Conservation (phyloP, 148 eudicot genomes). For the Spergularia marina region DNA sequence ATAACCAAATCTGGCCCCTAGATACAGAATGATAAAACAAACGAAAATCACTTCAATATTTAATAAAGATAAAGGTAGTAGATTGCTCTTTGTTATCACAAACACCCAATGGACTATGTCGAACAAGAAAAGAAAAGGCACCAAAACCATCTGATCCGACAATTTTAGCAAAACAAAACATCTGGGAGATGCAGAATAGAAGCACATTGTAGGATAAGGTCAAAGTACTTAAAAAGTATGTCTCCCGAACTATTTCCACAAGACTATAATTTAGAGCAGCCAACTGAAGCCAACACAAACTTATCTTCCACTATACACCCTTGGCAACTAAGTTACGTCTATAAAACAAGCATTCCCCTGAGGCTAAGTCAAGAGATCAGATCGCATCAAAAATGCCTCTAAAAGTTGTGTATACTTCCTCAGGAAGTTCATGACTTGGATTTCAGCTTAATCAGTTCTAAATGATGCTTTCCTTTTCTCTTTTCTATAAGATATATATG, state of each 20-base stretch:
- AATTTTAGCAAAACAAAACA: background rate
- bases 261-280: background rate
- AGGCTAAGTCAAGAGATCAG: background rate
- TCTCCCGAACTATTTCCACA: background rate
- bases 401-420: background rate
- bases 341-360: background rate
- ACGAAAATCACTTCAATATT: background rate
- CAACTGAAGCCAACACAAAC: slow-evolving; percentile 1
- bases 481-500: background rate
- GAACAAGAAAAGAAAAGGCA: background rate
- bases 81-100: background rate
- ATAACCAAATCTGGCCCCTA: slow-evolving; percentile 92
- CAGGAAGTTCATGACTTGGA: background rate
- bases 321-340: background rate
- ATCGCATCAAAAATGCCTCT: background rate
- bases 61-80: background rate
- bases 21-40: slow-evolving; percentile 17
- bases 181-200: background rate
- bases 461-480: background rate
- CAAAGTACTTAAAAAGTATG: background rate
- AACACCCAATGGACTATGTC: background rate
- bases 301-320: background rate
- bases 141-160: background rate
- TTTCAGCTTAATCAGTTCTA: background rate
- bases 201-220: background rate